Evolutionary conservation across 805 yeast species (phyloP).

Genomic region (Yamadazyma paraphyllophila): DNA sequence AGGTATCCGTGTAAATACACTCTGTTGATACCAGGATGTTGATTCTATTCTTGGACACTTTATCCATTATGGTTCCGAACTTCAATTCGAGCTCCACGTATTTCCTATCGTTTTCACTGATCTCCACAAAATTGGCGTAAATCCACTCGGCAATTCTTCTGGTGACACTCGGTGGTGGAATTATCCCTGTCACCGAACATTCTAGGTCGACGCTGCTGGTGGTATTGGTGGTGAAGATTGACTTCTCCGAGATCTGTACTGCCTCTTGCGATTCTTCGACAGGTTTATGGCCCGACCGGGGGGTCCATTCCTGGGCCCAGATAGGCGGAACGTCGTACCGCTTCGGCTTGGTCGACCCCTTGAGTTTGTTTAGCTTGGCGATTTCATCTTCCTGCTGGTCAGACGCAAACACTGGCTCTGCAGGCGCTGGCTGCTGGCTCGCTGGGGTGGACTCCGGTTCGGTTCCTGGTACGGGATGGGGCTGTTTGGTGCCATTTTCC

Average conservation of each 20-base stretch:
- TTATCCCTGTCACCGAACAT: constrained; percentile 66
- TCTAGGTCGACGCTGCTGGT: constrained; percentile 38
- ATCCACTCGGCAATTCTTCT: constrained; percentile 87
- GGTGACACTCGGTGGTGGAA: constrained; percentile 77
- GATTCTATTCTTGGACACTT: constrained; percentile 58
- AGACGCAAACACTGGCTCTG: not conserved
- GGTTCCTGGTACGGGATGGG: not conserved
- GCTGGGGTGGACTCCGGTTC: not conserved
- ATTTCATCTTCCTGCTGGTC: constrained; percentile 24
- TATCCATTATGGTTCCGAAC: constrained; percentile 68
- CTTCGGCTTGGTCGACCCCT: constrained; percentile 47
- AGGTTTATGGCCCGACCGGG: constrained; percentile 20
- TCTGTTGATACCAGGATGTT: constrained; percentile 69
- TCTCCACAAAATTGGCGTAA: constrained; percentile 72
- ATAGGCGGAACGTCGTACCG: constrained; percentile 66
- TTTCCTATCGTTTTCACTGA: constrained; percentile 53
- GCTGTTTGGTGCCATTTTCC: not conserved
- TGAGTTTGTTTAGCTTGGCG: constrained; percentile 21
- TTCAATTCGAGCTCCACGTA: constrained; percentile 70
- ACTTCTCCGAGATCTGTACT: constrained; percentile 18
- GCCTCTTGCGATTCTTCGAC: not conserved
- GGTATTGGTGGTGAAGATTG: constrained; percentile 30
- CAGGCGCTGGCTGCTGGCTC: not conserved
- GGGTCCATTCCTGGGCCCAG: constrained; percentile 81
- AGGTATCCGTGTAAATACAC: constrained; percentile 54